A percentile compares a stretch with the other conserved stretches of the same genome.
These are phyloP conservation scores for Myxozyma neotropica DNA, from an alignment of 805 yeast species.

Conservation along the genomic window DNA sequence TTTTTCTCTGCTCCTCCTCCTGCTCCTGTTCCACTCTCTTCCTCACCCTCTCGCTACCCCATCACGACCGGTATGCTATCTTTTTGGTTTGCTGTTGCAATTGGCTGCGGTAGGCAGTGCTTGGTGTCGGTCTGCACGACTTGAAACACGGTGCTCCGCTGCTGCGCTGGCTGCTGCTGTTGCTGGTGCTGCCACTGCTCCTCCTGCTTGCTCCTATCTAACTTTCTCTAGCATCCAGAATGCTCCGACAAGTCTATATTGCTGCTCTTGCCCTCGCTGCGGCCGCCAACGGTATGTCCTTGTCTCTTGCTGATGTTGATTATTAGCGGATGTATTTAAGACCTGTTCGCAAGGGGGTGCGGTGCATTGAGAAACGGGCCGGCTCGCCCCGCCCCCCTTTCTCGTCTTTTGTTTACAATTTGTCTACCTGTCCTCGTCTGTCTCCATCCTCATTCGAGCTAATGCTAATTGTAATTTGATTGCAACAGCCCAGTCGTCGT, in stretches of 20 bases:
- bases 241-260: constrained; percentile 16
- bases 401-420: too few species aligned
- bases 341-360: background rate
- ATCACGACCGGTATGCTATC: background rate
- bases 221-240: constrained; percentile 3
- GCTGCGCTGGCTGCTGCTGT: too few species aligned
- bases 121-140: too few species aligned
- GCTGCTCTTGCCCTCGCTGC: constrained; percentile 29
- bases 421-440: background rate
- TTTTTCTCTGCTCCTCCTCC: constrained; percentile 5
- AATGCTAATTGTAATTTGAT: too few species aligned
- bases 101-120: background rate
- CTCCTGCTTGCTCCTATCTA: background rate
- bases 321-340: too few species aligned
- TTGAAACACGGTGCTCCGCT: too few species aligned
- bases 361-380: background rate
- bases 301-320: background rate
- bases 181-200: background rate
- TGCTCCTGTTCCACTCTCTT: constrained; percentile 14
- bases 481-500: too few species aligned
- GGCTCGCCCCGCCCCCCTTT: too few species aligned
- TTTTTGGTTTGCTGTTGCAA: background rate
- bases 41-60: constrained; percentile 4
- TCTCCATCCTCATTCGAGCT: too few species aligned
- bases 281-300: constrained; percentile 27